phyloP scores from a whole-genome alignment of 2,329 filamentous ascomycete species.

The Colletotrichum limetticola region DNA sequence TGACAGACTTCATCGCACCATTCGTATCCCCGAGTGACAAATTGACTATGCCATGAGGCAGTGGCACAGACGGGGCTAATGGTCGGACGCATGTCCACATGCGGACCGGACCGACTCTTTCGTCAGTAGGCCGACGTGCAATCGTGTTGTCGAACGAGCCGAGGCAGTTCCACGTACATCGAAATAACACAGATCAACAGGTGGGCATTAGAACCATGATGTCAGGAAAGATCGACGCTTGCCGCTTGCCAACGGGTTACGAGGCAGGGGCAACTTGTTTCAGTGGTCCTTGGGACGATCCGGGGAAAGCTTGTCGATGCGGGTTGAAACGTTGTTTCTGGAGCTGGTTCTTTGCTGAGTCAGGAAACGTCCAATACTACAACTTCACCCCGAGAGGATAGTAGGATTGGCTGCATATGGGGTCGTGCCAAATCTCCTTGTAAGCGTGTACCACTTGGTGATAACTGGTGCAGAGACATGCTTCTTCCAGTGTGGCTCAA shows the following conservation, averaged over 20 bases:
- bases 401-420: too few relatives aligned
- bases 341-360: neutral
- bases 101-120: neutral
- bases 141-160: neutral
- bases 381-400: too few relatives aligned
- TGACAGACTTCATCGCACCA: neutral
- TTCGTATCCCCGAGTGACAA: neutral
- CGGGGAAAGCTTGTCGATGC: neutral
- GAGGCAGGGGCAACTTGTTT: neutral
- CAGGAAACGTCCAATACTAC: too few relatives aligned
- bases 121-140: too few relatives aligned
- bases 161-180: neutral
- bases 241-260: neutral
- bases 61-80: neutral
- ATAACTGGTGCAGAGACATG: too few relatives aligned
- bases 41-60: too few relatives aligned
- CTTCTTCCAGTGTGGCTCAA: too few relatives aligned
- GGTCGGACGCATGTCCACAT: neutral
- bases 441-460: too few relatives aligned
- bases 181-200: neutral
- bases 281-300: neutral
- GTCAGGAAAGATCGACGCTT: neutral
- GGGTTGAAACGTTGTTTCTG: slow-evolving; percentile 8
- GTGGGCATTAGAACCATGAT: neutral
- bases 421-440: too few relatives aligned